Conservation (phyloP, 306 rosid species). For the Dalbergia cultrata region DNA sequence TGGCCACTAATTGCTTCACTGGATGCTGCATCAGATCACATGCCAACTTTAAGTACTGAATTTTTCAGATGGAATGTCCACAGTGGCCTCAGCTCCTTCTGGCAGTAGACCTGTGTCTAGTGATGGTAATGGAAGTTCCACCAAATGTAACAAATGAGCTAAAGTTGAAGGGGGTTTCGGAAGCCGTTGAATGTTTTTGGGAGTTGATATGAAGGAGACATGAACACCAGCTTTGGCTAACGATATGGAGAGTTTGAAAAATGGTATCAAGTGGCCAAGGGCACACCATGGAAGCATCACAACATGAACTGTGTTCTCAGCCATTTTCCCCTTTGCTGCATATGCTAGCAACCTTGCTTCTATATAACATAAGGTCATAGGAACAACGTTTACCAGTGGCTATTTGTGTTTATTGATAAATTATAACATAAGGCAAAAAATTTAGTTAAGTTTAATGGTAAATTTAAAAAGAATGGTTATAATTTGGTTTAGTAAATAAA, state of each 20-base stretch:
- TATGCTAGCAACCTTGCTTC: background rate
- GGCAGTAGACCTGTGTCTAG: slow-evolving; percentile 33
- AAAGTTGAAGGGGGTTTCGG: slow-evolving; percentile 44
- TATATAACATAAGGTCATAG: too few relatives aligned
- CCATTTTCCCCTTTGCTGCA: slow-evolving; percentile 32
- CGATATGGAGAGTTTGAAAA: slow-evolving; percentile 48
- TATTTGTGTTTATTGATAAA: too few relatives aligned
- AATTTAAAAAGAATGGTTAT: too few relatives aligned
- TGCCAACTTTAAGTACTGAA: too few relatives aligned
- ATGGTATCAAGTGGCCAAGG: slow-evolving; percentile 49
- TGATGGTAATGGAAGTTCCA: slow-evolving; percentile 40
- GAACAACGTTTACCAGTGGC: too few relatives aligned
- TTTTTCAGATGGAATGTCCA: too few relatives aligned
- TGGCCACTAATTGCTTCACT: too few relatives aligned
- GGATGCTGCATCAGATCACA: too few relatives aligned
- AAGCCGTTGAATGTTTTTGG: slow-evolving; percentile 49
- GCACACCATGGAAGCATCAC: slow-evolving; percentile 54
- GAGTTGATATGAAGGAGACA: slow-evolving; percentile 46
- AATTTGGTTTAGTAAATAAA: too few relatives aligned
- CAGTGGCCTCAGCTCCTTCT: too few relatives aligned
- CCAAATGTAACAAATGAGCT: slow-evolving; percentile 27
- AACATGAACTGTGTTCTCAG: slow-evolving; percentile 27
- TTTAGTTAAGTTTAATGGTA: too few relatives aligned
- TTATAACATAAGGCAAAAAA: too few relatives aligned
- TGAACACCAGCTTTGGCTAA: slow-evolving; percentile 50